These are phyloP conservation scores for Friedmanniomyces endolithicus DNA, from an alignment of 495 filamentous ascomycete species.

Conservation along the genomic window DNA sequence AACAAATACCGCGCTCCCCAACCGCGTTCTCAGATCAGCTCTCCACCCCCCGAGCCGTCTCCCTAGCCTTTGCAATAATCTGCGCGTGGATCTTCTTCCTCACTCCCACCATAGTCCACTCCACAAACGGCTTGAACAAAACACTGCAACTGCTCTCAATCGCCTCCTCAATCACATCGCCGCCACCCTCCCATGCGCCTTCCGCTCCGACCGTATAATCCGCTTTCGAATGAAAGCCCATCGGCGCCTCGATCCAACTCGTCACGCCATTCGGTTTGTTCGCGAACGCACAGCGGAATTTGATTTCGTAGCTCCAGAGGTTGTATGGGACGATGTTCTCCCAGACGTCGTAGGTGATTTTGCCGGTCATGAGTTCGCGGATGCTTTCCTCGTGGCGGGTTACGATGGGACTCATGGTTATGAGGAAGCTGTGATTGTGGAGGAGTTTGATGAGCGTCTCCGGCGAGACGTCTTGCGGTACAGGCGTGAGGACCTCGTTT, in stretches of 20 bases:
- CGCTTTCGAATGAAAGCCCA: slow-evolving; percentile 8
- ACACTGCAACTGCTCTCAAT: slow-evolving; percentile 10
- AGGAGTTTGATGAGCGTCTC: slow-evolving; percentile 5
- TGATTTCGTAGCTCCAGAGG: slow-evolving; percentile 9
- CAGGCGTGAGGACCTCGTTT: slow-evolving; percentile 3
- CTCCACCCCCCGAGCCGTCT: slow-evolving; percentile 1
- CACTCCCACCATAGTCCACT: slow-evolving; percentile 12
- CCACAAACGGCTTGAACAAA: slow-evolving; percentile 11
- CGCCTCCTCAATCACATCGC: slow-evolving; percentile 9
- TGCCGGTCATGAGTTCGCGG: slow-evolving; percentile 2
- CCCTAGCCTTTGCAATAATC: slow-evolving; percentile 7
- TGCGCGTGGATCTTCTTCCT: slow-evolving; percentile 15
- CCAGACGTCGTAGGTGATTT: slow-evolving; percentile 13
- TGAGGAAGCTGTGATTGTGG: slow-evolving; percentile 12
- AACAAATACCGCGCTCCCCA: neutral
- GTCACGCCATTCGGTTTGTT: slow-evolving; percentile 9
- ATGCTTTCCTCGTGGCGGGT: neutral
- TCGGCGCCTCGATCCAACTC: slow-evolving; percentile 5
- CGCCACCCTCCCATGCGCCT: neutral
- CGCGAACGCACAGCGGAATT: slow-evolving; percentile 6
- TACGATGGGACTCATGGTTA: slow-evolving; percentile 13
- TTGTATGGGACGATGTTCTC: slow-evolving; percentile 13
- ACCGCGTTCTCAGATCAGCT: neutral
- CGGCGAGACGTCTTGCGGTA: slow-evolving; percentile 7
- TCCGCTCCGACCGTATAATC: slow-evolving; percentile 3